Percentiles rank a stretch among this genome's conserved stretches.
phyloP scores from a whole-genome alignment of 2,329 filamentous ascomycete genomes.

The Didymosphaeria variabile region DNA sequence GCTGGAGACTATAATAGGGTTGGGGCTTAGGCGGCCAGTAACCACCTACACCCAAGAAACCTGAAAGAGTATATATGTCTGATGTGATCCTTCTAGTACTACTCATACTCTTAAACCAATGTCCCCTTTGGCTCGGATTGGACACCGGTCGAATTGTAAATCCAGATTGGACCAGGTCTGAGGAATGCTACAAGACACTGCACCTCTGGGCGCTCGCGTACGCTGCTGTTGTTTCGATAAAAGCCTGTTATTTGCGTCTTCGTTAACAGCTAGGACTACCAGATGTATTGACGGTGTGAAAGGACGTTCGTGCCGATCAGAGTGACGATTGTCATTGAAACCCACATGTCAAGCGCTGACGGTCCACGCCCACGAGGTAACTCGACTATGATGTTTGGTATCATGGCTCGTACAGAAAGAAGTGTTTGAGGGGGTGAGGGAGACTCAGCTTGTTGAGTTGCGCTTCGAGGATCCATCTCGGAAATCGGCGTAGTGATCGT shows the following conservation, averaged over 20 bases:
- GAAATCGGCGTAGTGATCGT: not conserved
- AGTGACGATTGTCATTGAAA: not conserved
- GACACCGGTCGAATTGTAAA: not conserved
- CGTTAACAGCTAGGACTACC: not conserved
- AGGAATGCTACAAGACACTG: not conserved
- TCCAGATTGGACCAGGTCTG: conserved; percentile 3
- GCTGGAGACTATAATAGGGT: not conserved
- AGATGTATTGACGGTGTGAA: no score
- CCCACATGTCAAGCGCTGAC: not conserved
- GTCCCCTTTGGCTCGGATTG: not conserved
- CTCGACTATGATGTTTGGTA: not conserved
- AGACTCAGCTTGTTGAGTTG: not conserved
- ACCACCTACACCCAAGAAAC: not conserved
- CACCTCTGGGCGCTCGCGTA: not conserved
- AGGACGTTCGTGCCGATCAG: not conserved
- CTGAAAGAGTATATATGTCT: not conserved
- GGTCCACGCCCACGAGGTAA: not conserved
- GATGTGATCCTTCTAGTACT: not conserved
- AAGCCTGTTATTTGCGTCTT: not conserved
- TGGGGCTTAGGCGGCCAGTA: not conserved
- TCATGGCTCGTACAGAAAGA: not conserved
- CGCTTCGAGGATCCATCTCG: not conserved
- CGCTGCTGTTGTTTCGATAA: not conserved
- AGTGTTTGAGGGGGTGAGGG: not conserved
- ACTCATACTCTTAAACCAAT: not conserved